phyloP scores from a whole-genome alignment of 208 protist genomes.

The Trypanosoma theileri region DNA sequence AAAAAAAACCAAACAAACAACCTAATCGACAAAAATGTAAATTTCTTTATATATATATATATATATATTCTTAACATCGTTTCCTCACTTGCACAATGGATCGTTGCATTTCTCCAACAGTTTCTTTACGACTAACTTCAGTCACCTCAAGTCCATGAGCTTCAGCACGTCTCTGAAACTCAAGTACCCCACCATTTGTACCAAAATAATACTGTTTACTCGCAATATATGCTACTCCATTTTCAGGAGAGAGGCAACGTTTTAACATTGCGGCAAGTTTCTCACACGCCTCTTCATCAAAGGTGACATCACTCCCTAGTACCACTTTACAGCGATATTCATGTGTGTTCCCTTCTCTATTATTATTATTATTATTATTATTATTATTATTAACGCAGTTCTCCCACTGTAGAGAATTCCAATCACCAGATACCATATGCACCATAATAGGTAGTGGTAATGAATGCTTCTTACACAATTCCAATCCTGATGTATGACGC shows the following conservation, averaged over 20 bases:
- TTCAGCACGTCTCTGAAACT: slow-evolving; percentile 44
- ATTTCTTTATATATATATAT: too few species aligned
- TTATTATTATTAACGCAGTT: neutral
- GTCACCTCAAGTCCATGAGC: slow-evolving; percentile 37
- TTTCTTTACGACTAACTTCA: slow-evolving; percentile 41
- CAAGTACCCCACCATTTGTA: slow-evolving; percentile 72
- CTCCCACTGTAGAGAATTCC: slow-evolving; percentile 52
- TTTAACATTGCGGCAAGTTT: slow-evolving; percentile 64
- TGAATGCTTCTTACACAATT: neutral
- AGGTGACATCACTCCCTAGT: slow-evolving; percentile 86
- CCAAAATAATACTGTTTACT: slow-evolving; percentile 92
- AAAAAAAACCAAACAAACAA: too few species aligned
- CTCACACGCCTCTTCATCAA: slow-evolving; percentile 74
- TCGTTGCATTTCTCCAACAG: slow-evolving; percentile 62
- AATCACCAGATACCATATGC: slow-evolving; percentile 79
- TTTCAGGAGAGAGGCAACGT: slow-evolving; percentile 53
- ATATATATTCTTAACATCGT: neutral
- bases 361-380: slow-evolving; percentile 1
- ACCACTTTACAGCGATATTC: slow-evolving; percentile 43
- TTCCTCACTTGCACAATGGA: slow-evolving; percentile 54
- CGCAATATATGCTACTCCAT: slow-evolving; percentile 64
- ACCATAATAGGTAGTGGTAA: slow-evolving; percentile 24
- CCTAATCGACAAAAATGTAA: too few species aligned
- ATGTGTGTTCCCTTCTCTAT: neutral
- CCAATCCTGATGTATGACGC: slow-evolving; percentile 17